A percentile compares a stretch with the other conserved stretches of the same genome.
These are phyloP conservation scores for Alternaria infectoria DNA, from an alignment of 2,329 filamentous ascomycete genomes.

Conservation along the genomic window DNA sequence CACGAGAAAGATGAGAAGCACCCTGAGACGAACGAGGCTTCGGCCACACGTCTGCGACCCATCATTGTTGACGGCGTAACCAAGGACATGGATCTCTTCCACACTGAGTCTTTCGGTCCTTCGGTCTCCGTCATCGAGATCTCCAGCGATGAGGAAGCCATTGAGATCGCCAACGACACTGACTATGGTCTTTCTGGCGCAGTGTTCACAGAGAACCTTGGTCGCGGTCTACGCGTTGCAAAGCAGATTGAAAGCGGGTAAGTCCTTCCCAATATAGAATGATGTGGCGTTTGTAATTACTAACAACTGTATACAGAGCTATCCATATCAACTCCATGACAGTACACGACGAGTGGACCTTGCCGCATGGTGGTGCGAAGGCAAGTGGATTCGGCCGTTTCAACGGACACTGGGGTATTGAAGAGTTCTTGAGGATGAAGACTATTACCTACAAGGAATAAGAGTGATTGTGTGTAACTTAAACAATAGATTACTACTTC, in stretches of 20 bases:
- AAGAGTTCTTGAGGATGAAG: conserved; percentile 55
- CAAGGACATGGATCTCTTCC: conserved; percentile 75
- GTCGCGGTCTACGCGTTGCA: conserved; percentile 51
- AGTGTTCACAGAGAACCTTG: conserved; percentile 74
- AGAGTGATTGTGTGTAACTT: not conserved
- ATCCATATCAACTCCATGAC: conserved; percentile 61
- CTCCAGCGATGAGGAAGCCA: conserved; percentile 72
- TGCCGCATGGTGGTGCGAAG: conserved; percentile 59
- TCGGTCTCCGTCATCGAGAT: conserved; percentile 71
- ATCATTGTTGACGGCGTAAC: conserved; percentile 72
- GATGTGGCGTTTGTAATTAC: not conserved
- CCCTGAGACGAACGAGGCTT: conserved; percentile 50
- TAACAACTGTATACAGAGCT: conserved; percentile 37
- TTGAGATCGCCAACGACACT: conserved; percentile 78
- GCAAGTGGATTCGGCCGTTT: conserved; percentile 58
- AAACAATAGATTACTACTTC: no score
- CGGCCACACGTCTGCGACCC: conserved; percentile 62
- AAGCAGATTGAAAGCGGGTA: conserved; percentile 64
- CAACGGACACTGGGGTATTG: conserved; percentile 53
- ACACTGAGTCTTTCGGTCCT: conserved; percentile 79
- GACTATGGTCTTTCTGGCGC: conserved; percentile 76
- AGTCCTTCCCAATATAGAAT: conserved; percentile 15
- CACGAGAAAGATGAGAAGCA: conserved; percentile 41
- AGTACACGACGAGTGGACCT: conserved; percentile 56
- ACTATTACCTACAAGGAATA: conserved; percentile 50